A percentile compares a stretch with the other conserved stretches of the same genome.
These are phyloP conservation scores for Salix viminalis DNA, from an alignment of 345 rosid species.

Conservation along the genomic window DNA sequence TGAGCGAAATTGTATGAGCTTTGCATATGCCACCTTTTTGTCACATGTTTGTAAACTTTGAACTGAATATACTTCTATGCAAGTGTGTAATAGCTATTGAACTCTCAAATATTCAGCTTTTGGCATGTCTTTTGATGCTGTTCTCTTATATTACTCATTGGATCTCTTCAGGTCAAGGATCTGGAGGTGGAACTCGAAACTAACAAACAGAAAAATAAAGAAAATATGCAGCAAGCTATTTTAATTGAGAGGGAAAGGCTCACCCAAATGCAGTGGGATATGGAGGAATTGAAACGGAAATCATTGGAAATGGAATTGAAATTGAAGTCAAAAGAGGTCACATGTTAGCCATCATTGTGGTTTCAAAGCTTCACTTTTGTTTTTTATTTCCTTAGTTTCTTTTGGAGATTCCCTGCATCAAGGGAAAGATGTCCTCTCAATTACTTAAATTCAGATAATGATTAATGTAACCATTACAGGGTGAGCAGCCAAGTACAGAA, in stretches of 20 bases:
- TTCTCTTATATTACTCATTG: neutral
- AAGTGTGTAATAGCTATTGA: neutral
- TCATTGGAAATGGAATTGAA: conserved; percentile 89
- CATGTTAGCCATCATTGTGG: conserved; percentile 6
- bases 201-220: conserved; percentile 81
- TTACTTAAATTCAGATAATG: neutral
- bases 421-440: neutral
- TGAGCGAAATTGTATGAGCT: neutral
- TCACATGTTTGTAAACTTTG: neutral
- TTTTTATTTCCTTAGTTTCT: neutral
- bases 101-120: neutral
- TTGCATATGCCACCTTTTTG: neutral
- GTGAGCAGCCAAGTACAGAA: conserved; percentile 41
- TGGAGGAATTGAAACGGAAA: conserved; percentile 87
- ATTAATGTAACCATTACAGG: conserved; percentile 38
- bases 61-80: neutral
- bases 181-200: conserved; percentile 91
- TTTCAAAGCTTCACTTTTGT: neutral
- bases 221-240: conserved; percentile 85
- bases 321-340: conserved; percentile 70
- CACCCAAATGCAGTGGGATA: conserved; percentile 98
- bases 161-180: conserved; percentile 67
- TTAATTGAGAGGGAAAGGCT: conserved; percentile 78
- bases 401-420: neutral
- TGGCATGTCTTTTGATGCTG: neutral